These are phyloP conservation scores for Linderina pennispora DNA, from an alignment of 192 early-diverging fungal species.

Conservation along the genomic window DNA sequence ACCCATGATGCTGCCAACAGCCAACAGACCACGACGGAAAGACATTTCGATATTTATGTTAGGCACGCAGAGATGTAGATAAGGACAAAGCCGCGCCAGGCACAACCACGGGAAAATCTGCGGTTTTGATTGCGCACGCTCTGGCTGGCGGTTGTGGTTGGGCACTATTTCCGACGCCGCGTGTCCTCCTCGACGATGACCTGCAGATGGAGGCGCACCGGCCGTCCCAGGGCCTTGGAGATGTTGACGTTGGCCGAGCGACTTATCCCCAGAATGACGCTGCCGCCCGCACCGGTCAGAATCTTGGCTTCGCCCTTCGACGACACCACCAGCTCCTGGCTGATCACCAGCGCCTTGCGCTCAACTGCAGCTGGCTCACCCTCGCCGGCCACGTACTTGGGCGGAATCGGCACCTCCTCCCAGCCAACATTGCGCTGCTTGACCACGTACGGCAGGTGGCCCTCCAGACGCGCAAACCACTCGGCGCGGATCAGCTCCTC, in stretches of 20 bases:
- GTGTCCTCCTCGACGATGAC: slow-evolving; percentile 34
- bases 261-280: slow-evolving; percentile 15
- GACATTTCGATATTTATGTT: neutral
- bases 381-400: neutral
- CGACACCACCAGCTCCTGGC: slow-evolving; percentile 36
- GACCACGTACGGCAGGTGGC: slow-evolving; percentile 32
- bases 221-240: slow-evolving; percentile 21
- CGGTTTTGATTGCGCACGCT: too few relatives aligned
- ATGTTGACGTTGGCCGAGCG: slow-evolving; percentile 16
- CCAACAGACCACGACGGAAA: slow-evolving; percentile 11
- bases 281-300: slow-evolving; percentile 24
- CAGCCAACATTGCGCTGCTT: slow-evolving; percentile 34
- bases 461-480: slow-evolving; percentile 28
- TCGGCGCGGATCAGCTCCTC: slow-evolving; percentile 43
- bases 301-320: slow-evolving; percentile 32
- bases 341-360: slow-evolving; percentile 10
- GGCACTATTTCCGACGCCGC: slow-evolving; percentile 16
- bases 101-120: too few relatives aligned
- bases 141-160: too few relatives aligned
- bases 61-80: neutral
- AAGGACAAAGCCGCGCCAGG: too few relatives aligned
- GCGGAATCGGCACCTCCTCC: slow-evolving; percentile 8
- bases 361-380: neutral
- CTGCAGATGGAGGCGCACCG: slow-evolving; percentile 33
- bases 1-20: slow-evolving; percentile 33